Evolutionary conservation across 495 filamentous ascomycete genomes (phyloP).

Genomic region (Aspergillus baeticus): DNA sequence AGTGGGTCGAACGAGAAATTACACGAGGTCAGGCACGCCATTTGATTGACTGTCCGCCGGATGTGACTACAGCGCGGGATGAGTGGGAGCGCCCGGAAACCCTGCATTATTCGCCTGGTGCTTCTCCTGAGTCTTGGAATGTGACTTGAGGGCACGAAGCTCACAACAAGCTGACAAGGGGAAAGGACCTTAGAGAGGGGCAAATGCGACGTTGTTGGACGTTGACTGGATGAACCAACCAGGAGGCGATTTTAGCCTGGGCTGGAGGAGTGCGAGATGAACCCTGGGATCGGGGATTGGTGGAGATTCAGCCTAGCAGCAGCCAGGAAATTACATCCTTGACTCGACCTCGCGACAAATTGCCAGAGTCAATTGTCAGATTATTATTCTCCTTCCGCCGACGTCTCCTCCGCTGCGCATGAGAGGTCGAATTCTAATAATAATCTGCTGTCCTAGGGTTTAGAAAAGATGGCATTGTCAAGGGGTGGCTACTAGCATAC

Average conservation of each 20-base stretch:
- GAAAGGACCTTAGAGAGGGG: not conserved
- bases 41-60: not conserved
- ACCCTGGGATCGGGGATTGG: constrained; percentile 3
- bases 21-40: not conserved
- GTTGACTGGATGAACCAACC: not conserved
- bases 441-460: too few relatives aligned
- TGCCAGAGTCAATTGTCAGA: not conserved
- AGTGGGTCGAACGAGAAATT: constrained; percentile 6
- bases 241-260: constrained; percentile 4
- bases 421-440: too few relatives aligned
- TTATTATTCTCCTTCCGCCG: not conserved
- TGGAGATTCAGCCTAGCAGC: constrained; percentile 8
- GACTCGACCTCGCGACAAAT: not conserved
- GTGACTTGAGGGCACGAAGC: not conserved
- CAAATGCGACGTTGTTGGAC: not conserved
- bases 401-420: too few relatives aligned
- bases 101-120: constrained; percentile 1
- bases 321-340: not conserved
- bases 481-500: constrained; percentile 1
- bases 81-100: not conserved
- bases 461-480: not conserved
- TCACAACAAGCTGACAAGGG: not conserved
- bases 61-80: constrained; percentile 5
- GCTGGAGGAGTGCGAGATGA: constrained; percentile 4
- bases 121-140: not conserved